A percentile compares a stretch with the other conserved stretches of the same genome.
These are phyloP conservation scores for Phylloboletellus chloephorus DNA, from an alignment of 1,284 basidiomycete genomes.

Conservation along the genomic window DNA sequence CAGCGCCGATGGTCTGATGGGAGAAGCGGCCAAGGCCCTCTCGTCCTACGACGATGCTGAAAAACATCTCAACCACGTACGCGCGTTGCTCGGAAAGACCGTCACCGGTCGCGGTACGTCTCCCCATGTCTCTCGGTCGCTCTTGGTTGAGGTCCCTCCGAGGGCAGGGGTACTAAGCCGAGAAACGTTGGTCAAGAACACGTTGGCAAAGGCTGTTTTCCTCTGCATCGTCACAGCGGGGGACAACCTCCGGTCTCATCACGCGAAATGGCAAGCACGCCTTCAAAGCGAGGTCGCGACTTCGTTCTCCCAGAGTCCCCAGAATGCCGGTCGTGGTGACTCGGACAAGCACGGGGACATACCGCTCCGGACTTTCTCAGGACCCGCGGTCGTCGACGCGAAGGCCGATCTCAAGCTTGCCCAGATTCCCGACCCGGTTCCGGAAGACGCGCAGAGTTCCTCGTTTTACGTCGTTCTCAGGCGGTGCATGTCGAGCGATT, in stretches of 20 bases:
- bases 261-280: constrained; percentile 14
- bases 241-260: constrained; percentile 13
- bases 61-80: constrained; percentile 8
- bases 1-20: constrained; percentile 11
- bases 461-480: constrained; percentile 8
- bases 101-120: constrained; percentile 2
- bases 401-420: neutral
- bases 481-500: constrained; percentile 12
- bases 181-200: constrained; percentile 10
- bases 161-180: constrained; percentile 1
- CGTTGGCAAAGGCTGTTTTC: constrained; percentile 10
- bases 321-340: neutral
- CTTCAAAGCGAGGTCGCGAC: constrained; percentile 9
- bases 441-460: neutral
- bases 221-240: constrained; percentile 8
- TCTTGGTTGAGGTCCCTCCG: neutral
- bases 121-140: neutral
- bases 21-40: constrained; percentile 7
- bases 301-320: neutral
- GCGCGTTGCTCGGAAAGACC: constrained; percentile 6
- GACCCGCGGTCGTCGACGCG: neutral
- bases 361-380: neutral
- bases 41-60: constrained; percentile 7
- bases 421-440: neutral
- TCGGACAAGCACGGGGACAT: neutral